A percentile compares a stretch with the other conserved stretches of the same genome.
phyloP scores from a whole-genome alignment of 805 yeast genomes.

The Spathaspora girioi region DNA sequence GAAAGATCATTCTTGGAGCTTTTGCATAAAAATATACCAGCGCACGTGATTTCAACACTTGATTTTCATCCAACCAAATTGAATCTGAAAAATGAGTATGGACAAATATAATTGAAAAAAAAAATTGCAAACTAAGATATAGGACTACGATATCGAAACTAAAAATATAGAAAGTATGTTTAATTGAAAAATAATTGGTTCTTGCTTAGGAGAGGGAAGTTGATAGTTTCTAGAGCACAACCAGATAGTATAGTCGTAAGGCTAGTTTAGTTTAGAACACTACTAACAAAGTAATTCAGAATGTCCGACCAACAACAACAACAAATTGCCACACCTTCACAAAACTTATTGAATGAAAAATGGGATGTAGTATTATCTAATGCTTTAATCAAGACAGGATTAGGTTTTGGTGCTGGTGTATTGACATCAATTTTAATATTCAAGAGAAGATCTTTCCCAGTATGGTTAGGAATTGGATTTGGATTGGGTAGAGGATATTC shows the following conservation, averaged over 20 bases:
- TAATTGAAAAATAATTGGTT: neutral
- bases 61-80: neutral
- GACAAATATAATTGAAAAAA: neutral
- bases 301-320: conserved; percentile 7
- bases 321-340: conserved; percentile 40
- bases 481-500: conserved; percentile 98
- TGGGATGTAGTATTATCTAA: conserved; percentile 98
- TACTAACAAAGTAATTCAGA: neutral
- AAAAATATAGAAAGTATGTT: neutral
- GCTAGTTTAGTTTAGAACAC: neutral
- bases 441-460: conserved; percentile 95
- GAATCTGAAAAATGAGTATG: neutral
- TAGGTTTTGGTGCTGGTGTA: conserved; percentile 97
- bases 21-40: no score
- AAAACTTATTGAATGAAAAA: conserved; percentile 60
- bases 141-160: neutral
- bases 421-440: conserved; percentile 85
- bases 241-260: neutral
- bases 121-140: neutral
- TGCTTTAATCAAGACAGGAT: conserved; percentile 88
- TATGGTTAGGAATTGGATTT: conserved; percentile 95
- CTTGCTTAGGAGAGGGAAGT: neutral
- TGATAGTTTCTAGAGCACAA: neutral
- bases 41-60: neutral
- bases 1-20: no score